Evolutionary conservation across 164 flowering plant species (phyloP).

Genomic region (Taxillus chinensis): DNA sequence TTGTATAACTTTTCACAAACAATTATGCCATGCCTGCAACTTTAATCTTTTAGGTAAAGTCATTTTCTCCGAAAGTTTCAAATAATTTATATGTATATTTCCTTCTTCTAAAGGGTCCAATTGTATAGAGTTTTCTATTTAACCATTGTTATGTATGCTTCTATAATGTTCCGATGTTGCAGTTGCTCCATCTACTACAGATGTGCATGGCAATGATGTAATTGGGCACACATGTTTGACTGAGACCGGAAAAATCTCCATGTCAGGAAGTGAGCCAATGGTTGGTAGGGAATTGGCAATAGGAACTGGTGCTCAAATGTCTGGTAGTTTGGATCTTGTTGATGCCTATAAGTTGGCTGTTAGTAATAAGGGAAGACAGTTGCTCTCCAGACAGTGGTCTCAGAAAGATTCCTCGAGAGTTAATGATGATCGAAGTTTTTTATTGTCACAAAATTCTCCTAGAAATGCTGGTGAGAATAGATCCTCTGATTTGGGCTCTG

Average conservation of each 20-base stretch:
- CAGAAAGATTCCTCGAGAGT: constrained; percentile 49
- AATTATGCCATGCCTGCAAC: too few species aligned
- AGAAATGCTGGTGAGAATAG: constrained; percentile 37
- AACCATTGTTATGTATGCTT: too few species aligned
- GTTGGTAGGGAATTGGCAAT: constrained; percentile 10
- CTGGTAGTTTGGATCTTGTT: constrained; percentile 45
- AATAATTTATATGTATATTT: too few species aligned
- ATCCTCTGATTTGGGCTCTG: constrained; percentile 29
- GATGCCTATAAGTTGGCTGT: constrained; percentile 73
- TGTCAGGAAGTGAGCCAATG: constrained; percentile 12
- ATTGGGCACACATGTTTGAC: constrained; percentile 5
- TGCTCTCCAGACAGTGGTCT: constrained; percentile 39
- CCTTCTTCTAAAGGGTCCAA: too few species aligned
- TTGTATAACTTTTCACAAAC: too few species aligned
- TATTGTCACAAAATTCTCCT: constrained; percentile 62
- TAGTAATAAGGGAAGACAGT: constrained; percentile 43
- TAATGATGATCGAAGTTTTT: constrained; percentile 56
- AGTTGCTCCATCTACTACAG: not conserved
- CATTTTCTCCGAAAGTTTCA: too few species aligned
- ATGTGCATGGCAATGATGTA: constrained; percentile 12
- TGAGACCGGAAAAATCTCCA: constrained; percentile 8
- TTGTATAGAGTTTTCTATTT: too few species aligned
- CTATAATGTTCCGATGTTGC: too few species aligned
- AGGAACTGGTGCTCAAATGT: constrained; percentile 16
- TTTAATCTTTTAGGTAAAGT: too few species aligned